A percentile compares a stretch with the other conserved stretches of the same genome.
Conservation (phyloP, 2,329 filamentous ascomycete genomes). For the Xylaria polymorpha region DNA sequence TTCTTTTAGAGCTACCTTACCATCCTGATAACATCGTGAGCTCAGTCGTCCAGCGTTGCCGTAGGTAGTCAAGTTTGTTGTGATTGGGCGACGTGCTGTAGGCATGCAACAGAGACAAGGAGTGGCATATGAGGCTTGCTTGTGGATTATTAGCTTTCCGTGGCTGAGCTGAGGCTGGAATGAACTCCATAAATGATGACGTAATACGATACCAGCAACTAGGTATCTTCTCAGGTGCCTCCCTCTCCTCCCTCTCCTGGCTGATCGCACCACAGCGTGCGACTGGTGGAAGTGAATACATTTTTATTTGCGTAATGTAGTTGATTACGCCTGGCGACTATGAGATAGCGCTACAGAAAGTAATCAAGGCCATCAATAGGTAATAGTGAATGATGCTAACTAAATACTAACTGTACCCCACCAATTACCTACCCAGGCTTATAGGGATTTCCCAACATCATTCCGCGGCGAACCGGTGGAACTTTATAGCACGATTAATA, state of each 20-base stretch:
- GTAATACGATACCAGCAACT: constrained; percentile 24
- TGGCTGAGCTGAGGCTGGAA: constrained; percentile 29
- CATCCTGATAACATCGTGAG: constrained; percentile 34
- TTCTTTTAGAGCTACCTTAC: constrained; percentile 52
- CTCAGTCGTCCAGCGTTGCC: constrained; percentile 20
- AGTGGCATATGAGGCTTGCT: constrained; percentile 17
- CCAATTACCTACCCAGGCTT: not conserved
- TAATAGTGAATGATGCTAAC: no score
- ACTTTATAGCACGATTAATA: not conserved
- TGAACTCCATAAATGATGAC: constrained; percentile 3
- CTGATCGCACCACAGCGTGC: no score
- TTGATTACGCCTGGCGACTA: not conserved
- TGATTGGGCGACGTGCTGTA: constrained; percentile 27
- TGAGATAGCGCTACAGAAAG: not conserved
- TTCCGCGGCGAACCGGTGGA: not conserved
- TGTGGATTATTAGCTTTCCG: constrained; percentile 2
- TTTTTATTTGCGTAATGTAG: not conserved
- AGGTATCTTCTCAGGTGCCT: no score
- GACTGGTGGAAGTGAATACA: no score
- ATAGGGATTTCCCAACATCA: not conserved
- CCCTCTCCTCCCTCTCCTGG: no score
- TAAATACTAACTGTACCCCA: not conserved
- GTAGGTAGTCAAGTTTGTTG: constrained; percentile 4
- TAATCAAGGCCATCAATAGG: not conserved
- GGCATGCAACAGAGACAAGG: constrained; percentile 1